Base-by-base conservation (phyloP, 495 filamentous ascomycete genomes). In the Alectoria sarmentosa region DNA sequence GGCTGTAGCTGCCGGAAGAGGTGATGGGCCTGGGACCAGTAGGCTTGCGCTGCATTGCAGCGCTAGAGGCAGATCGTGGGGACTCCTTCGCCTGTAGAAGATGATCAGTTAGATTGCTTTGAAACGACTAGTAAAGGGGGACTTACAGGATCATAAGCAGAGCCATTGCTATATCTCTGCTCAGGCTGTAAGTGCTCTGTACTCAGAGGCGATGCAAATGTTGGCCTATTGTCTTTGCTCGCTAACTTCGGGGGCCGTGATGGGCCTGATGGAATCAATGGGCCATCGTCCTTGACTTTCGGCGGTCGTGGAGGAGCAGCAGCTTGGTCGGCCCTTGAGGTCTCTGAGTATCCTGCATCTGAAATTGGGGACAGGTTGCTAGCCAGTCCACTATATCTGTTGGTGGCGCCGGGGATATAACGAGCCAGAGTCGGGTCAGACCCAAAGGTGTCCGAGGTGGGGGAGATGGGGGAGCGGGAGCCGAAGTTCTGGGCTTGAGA, bases 381-480 rank as follows among this genome's bases (percentile, higher is more conserved):
- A 48, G 72, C 75, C 36, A 60, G 62, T 56, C 71, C 75, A 65
- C 80, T 81, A 65, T 75, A 74, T 65, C 79, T 74, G 42, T 79
- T 77, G 37, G 70, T 65, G 15, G 60, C 39, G 32, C 66, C 70
- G 54, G 76, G 69, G 59, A 78, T 74, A 57, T 72, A 73, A 5
- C 72, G 76, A 21, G 78, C 73, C 28, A 83, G 72, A 61, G 77
- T 80, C 48, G 80, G 76, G 61, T 85, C 86, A 46, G 80, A 84
- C 59, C 81, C 85, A 87, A 89, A 96, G 65, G 88, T 85, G 19
- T 90, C 85, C 1, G 88, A 89, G 62, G 79, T 82, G 2, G 88
- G 90, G 34, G 88, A 87, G 69, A 82, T 80, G 13, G 89, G 83
- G 36, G 72, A 71, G n/a, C 68, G 63, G 2, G 78, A 77, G 37